Conservation (phyloP, 2,329 filamentous ascomycete genomes). For the Madurella fahalii region DNA sequence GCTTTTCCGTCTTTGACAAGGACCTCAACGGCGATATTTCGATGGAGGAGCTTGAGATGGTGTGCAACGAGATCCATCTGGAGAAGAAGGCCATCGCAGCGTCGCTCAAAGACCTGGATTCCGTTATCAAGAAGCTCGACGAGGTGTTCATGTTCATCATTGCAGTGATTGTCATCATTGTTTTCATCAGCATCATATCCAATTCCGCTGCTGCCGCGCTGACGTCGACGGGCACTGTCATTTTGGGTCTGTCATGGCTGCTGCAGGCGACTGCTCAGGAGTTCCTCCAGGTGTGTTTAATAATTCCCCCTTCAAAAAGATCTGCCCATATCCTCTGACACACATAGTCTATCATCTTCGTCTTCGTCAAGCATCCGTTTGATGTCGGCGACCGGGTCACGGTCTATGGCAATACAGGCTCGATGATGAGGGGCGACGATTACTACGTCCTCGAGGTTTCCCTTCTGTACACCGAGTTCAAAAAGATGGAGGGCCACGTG, state of each 20-base stretch:
- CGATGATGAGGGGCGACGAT: slow-evolving; percentile 75
- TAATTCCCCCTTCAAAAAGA: neutral
- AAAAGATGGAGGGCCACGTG: slow-evolving; percentile 96
- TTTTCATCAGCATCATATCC: slow-evolving; percentile 86
- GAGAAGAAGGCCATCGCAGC: slow-evolving; percentile 95
- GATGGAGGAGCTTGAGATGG: slow-evolving; percentile 88
- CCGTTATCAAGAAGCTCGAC: slow-evolving; percentile 85
- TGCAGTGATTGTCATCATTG: slow-evolving; percentile 71
- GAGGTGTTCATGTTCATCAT: slow-evolving; percentile 87
- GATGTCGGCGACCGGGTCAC: slow-evolving; percentile 92
- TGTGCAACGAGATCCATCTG: slow-evolving; percentile 89
- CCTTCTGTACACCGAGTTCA: slow-evolving; percentile 92
- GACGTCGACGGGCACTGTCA: slow-evolving; percentile 80
- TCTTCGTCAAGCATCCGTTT: slow-evolving; percentile 96
- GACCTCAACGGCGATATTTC: slow-evolving; percentile 96
- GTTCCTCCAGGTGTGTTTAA: slow-evolving; percentile 56
- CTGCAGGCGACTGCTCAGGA: slow-evolving; percentile 91
- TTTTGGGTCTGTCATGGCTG: slow-evolving; percentile 89
- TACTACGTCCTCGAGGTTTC: slow-evolving; percentile 96
- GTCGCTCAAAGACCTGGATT: slow-evolving; percentile 90
- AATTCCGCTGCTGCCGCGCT: slow-evolving; percentile 85
- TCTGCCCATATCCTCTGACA: neutral
- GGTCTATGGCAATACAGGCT: slow-evolving; percentile 84
- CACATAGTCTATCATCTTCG: slow-evolving; percentile 77
- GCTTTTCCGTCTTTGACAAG: slow-evolving; percentile 91